phyloP scores from a whole-genome alignment of 805 yeast genomes.

The Zygosaccharomyces pseudorouxii region DNA sequence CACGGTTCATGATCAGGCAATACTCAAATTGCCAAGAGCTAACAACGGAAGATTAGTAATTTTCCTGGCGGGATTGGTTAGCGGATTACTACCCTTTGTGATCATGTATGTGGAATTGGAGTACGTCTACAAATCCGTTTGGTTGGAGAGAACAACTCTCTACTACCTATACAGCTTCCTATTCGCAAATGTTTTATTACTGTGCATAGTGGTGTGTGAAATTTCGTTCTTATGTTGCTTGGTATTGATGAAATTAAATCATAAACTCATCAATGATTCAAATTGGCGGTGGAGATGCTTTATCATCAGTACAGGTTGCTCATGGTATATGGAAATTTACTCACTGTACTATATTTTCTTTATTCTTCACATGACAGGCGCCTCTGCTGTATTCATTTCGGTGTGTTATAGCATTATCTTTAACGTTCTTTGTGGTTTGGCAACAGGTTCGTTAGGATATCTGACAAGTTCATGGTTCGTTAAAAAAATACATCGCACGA shows the following conservation, averaged over 20 bases:
- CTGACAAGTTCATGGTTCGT: conserved; percentile 64
- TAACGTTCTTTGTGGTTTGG: conserved; percentile 56
- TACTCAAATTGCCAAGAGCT: background rate
- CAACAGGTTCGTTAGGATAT: conserved; percentile 73
- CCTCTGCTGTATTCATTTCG: conserved; percentile 62
- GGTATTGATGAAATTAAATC: conserved; percentile 42
- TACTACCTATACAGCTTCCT: conserved; percentile 79
- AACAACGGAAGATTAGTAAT: background rate
- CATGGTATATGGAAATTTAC: conserved; percentile 64
- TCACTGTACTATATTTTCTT: conserved; percentile 60
- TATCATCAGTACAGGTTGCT: conserved; percentile 63
- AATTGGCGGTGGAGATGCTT: conserved; percentile 83
- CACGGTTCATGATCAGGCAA: background rate
- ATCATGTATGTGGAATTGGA: conserved; percentile 75
- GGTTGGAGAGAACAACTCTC: conserved; percentile 75
- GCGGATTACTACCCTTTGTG: conserved; percentile 75
- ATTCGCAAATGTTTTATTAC: conserved; percentile 52
- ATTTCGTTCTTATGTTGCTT: conserved; percentile 67
- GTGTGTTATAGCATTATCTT: conserved; percentile 67
- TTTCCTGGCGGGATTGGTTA: conserved; percentile 34
- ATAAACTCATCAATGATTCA: conserved; percentile 4
- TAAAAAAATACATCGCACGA: conserved; percentile 34
- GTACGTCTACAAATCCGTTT: conserved; percentile 67
- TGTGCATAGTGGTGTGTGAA: conserved; percentile 62
- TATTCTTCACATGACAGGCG: conserved; percentile 57